Percentiles rank a stretch among this genome's conserved stretches.
phyloP scores from a whole-genome alignment of 2,329 filamentous ascomycete genomes.

The Fusarium sp. region DNA sequence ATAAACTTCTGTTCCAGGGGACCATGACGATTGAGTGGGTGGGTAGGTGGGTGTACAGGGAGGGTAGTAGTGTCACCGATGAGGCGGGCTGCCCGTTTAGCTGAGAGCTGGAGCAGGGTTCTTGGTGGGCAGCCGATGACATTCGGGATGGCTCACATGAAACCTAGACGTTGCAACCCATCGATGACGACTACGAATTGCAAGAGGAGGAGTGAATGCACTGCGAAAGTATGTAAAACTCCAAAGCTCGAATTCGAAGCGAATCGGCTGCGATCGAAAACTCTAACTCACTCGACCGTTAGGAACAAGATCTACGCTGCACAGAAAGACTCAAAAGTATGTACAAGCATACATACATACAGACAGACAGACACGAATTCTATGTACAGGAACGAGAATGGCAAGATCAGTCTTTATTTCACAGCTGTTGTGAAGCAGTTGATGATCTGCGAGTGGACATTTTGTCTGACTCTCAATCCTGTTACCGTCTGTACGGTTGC shows the following conservation, averaged over 20 bases:
- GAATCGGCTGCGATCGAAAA: neutral
- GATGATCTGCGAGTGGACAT: neutral
- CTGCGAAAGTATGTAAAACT: neutral
- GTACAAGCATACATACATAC: neutral
- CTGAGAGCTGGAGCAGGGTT: conserved; percentile 34
- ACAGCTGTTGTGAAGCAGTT: neutral
- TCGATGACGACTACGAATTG: conserved; percentile 33
- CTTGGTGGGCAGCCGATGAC: conserved; percentile 28
- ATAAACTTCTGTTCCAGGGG: conserved; percentile 22
- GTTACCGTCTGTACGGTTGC: neutral
- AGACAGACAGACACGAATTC: neutral
- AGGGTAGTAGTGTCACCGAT: conserved; percentile 33
- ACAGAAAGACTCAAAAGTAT: neutral
- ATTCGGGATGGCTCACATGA: conserved; percentile 37
- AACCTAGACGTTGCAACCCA: conserved; percentile 24
- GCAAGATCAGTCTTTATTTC: neutral
- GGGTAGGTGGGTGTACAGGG: neutral
- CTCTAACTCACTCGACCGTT: neutral
- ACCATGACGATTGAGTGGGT: conserved; percentile 6
- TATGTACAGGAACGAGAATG: neutral
- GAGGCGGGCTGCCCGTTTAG: conserved; percentile 33
- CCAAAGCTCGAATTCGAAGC: neutral
- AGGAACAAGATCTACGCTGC: neutral
- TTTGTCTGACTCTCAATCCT: neutral
- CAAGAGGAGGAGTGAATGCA: conserved; percentile 3